phyloP scores from a whole-genome alignment of 75 land plant species.

The Larix kaempferi region DNA sequence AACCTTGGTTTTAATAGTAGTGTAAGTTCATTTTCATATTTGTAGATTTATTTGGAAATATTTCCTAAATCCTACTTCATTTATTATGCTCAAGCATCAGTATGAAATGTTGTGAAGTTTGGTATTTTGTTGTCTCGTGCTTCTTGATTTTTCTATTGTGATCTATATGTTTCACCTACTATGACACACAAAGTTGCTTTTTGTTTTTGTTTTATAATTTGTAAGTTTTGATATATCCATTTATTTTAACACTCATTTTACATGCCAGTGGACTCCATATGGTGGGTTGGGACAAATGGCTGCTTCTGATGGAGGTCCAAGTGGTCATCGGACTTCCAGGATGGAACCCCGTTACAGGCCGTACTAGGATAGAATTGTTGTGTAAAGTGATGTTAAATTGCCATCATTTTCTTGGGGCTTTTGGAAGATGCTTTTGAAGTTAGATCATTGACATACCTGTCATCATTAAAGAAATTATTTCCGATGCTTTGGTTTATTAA shows the following conservation, averaged over 20 bases:
- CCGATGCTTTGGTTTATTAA: neutral
- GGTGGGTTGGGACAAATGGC: neutral
- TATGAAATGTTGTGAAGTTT: neutral
- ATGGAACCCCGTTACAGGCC: neutral
- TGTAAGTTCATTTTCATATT: neutral
- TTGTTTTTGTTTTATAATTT: neutral
- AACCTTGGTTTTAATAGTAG: neutral
- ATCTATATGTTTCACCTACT: neutral
- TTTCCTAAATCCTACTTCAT: neutral
- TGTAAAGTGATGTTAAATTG: neutral
- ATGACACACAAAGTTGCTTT: neutral
- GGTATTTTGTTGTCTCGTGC: no score
- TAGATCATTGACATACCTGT: neutral
- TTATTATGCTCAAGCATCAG: neutral
- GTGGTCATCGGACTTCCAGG: neutral
- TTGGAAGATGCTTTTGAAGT: neutral
- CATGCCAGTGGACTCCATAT: neutral
- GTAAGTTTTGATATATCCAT: neutral
- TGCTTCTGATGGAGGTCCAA: neutral
- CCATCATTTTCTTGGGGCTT: no score
- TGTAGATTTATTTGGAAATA: neutral
- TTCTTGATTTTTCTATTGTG: no score
- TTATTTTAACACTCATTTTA: neutral
- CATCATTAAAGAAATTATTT: neutral
- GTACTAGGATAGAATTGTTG: neutral